These are phyloP conservation scores for Strigomonas culicis DNA, from an alignment of 208 protist species.

Conservation along the genomic window DNA sequence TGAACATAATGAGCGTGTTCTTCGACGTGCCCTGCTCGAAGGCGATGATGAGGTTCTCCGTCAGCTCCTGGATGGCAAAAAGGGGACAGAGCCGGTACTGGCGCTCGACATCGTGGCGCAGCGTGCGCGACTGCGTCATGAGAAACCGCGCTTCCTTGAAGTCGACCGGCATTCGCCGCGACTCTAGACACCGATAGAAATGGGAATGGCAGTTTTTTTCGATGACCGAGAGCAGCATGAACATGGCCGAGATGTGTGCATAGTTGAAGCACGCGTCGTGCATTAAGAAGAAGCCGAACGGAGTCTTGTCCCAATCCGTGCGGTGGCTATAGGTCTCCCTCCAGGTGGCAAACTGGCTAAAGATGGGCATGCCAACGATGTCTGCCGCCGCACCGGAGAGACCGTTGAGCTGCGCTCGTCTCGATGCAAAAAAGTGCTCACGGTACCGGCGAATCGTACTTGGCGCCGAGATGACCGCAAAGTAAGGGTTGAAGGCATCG, in stretches of 20 bases:
- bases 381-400: conserved; percentile 23
- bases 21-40: conserved; percentile 71
- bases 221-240: conserved; percentile 61
- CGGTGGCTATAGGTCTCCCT: conserved; percentile 78
- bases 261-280: conserved; percentile 82
- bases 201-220: conserved; percentile 47
- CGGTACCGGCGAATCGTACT: conserved; percentile 32
- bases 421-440: conserved; percentile 30
- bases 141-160: conserved; percentile 22
- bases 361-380: conserved; percentile 64
- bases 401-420: conserved; percentile 22
- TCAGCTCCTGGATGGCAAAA: conserved; percentile 61
- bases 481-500: conserved; percentile 80
- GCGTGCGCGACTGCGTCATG: conserved; percentile 12
- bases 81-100: conserved; percentile 51
- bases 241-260: conserved; percentile 73
- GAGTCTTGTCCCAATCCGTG: conserved; percentile 49
- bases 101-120: conserved; percentile 20
- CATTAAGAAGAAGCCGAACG: conserved; percentile 83
- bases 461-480: conserved; percentile 67
- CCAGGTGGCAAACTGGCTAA: conserved; percentile 86
- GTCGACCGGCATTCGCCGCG: conserved; percentile 19
- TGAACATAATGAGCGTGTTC: conserved; percentile 61
- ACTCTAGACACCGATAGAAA: conserved; percentile 33
- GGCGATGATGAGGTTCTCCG: conserved; percentile 71